phyloP scores from a whole-genome alignment of 441 rosid genomes.

The Corymbia citriodora region DNA sequence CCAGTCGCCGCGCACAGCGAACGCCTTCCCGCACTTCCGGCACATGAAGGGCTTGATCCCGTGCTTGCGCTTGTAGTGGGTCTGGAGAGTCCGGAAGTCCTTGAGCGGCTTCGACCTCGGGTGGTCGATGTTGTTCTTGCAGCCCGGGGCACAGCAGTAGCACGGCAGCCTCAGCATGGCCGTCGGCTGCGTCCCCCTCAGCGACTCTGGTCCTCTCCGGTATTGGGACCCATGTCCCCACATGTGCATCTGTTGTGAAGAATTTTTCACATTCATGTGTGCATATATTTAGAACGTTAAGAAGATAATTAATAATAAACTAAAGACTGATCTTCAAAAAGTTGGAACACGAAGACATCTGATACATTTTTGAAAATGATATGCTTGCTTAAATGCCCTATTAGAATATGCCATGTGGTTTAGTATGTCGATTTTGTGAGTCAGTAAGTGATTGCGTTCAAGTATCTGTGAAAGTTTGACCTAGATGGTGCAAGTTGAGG shows the following conservation, averaged over 20 bases:
- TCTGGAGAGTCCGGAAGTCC: slow-evolving; percentile 95
- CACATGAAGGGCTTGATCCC: slow-evolving; percentile 90
- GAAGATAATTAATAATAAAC: not conserved
- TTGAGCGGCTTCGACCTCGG: slow-evolving; percentile 88
- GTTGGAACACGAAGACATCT: not conserved
- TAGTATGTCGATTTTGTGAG: not conserved
- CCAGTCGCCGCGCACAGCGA: slow-evolving; percentile 99
- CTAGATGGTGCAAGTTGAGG: not conserved
- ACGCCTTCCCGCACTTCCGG: slow-evolving; percentile 82
- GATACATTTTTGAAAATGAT: not conserved
- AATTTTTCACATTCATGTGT: not conserved
- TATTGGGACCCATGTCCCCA: slow-evolving; percentile 99
- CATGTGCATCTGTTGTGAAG: slow-evolving; percentile 83
- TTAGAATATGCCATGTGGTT: not conserved
- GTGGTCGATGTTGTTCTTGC: slow-evolving; percentile 94
- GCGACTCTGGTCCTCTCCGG: slow-evolving; percentile 92
- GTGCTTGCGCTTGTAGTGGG: slow-evolving; percentile 95
- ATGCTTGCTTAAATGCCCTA: not conserved
- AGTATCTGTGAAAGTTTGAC: not conserved
- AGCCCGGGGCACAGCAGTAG: slow-evolving; percentile 87
- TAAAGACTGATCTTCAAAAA: not conserved
- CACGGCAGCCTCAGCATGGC: slow-evolving; percentile 96
- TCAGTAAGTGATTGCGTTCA: not conserved
- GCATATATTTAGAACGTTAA: not conserved
- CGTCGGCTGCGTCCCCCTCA: slow-evolving; percentile 90